Conservation (phyloP, 495 filamentous ascomycete species). For the Pyrenula aspistea region DNA sequence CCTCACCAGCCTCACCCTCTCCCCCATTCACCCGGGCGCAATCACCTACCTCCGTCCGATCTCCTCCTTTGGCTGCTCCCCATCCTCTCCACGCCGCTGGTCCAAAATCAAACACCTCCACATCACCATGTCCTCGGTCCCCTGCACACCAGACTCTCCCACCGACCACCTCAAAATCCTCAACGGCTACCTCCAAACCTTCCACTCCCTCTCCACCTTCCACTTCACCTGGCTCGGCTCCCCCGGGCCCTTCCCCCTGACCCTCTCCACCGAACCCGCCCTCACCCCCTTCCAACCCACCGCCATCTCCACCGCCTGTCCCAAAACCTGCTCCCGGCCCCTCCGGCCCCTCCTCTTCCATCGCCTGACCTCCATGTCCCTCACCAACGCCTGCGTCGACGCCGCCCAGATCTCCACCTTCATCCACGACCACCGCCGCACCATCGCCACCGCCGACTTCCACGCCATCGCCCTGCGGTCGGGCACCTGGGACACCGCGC, state of each 20-base stretch:
- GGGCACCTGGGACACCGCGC: constrained; percentile 65
- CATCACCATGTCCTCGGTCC: constrained; percentile 54
- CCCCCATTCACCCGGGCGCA: constrained; percentile 53
- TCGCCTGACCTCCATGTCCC: constrained; percentile 45
- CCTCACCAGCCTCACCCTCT: constrained; percentile 51
- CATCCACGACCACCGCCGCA: constrained; percentile 44
- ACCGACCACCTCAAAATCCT: constrained; percentile 66
- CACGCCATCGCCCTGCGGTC: constrained; percentile 51
- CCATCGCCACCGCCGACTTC: constrained; percentile 60
- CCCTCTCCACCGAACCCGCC: constrained; percentile 47
- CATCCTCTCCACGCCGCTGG: constrained; percentile 53
- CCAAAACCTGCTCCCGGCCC: constrained; percentile 29
- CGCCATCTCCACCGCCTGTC: constrained; percentile 8
- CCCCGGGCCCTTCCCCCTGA: constrained; percentile 54
- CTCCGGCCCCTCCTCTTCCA: constrained; percentile 41
- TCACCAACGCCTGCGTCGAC: constrained; percentile 56
- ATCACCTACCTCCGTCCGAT: constrained; percentile 55
- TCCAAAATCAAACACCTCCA: constrained; percentile 55
- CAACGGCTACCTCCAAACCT: constrained; percentile 56
- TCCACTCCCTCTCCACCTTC: constrained; percentile 50
- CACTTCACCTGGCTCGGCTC: constrained; percentile 59
- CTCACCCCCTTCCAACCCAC: constrained; percentile 24
- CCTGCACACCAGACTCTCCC: constrained; percentile 36
- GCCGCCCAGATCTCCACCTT: constrained; percentile 52
- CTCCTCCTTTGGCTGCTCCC: constrained; percentile 53